Percentiles rank a stretch among this genome's conserved stretches.
Evolutionary conservation across 805 yeast species (phyloP).

Genomic region (Candida insectalens): DNA sequence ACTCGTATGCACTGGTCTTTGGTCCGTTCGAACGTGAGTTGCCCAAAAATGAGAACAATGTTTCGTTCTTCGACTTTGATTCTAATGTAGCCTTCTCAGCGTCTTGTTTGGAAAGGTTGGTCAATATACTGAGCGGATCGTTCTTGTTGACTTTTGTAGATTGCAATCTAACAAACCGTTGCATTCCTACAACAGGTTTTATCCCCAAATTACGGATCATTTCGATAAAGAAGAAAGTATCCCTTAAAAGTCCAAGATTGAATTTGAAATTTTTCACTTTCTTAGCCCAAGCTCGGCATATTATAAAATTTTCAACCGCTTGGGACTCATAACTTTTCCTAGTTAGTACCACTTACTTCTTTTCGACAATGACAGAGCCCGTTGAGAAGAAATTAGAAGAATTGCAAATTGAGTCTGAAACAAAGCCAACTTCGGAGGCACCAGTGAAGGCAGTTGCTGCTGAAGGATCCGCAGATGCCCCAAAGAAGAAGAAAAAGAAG

Average conservation of each 20-base stretch:
- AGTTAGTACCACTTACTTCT: too few species aligned
- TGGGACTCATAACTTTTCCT: too few species aligned
- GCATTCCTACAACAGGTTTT: too few species aligned
- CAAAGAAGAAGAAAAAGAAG: conserved; percentile 50
- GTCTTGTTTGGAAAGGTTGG: conserved; percentile 5
- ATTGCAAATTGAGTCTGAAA: background rate
- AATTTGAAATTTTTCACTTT: too few species aligned
- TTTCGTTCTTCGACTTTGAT: background rate
- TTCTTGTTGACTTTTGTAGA: background rate
- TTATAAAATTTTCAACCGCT: too few species aligned
- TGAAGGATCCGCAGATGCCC: conserved; percentile 2
- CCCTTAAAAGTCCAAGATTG: too few species aligned
- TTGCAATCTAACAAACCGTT: too few species aligned
- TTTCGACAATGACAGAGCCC: conserved; percentile 1
- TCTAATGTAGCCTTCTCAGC: background rate
- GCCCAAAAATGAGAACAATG: conserved; percentile 11
- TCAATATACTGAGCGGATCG: conserved; percentile 6
- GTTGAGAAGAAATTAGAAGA: background rate
- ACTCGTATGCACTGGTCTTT: conserved; percentile 16
- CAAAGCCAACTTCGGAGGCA: too few species aligned
- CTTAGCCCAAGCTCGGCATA: too few species aligned
- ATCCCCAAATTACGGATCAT: too few species aligned
- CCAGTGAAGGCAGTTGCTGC: too few species aligned
- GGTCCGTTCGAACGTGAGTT: conserved; percentile 3
- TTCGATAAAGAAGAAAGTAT: too few species aligned